Percentiles rank a stretch among this genome's conserved stretches.
Conservation (phyloP, 768 basidiomycete genomes). For the Mycena capillaripes region DNA sequence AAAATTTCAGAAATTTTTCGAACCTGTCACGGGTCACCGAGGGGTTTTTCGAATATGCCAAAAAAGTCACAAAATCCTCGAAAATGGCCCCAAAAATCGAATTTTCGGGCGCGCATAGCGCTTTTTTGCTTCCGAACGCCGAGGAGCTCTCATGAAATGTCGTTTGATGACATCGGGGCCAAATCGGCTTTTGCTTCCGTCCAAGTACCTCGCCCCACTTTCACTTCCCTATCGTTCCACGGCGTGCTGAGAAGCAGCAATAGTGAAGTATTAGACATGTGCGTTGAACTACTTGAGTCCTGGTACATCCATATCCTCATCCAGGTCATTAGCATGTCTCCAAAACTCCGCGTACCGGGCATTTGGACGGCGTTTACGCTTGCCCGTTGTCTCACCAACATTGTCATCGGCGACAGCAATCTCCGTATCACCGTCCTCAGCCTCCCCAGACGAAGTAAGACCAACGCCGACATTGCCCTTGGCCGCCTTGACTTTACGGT, state of each 20-base stretch:
- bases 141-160: not conserved
- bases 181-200: not conserved
- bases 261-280: not conserved
- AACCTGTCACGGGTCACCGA: not conserved
- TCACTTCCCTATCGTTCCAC: not conserved
- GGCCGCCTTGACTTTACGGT: no score
- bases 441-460: no score
- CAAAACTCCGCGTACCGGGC: not conserved
- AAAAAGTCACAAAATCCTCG: not conserved
- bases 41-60: not conserved
- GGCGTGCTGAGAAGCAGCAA: not conserved
- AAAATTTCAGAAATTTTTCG: no score
- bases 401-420: no score
- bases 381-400: no score
- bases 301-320: slow-evolving; percentile 6
- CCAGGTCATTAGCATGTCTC: slow-evolving; percentile 4
- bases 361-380: not conserved
- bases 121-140: no score
- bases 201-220: not conserved
- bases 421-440: no score
- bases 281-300: not conserved
- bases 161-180: not conserved
- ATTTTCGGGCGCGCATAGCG: not conserved
- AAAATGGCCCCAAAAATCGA: not conserved
- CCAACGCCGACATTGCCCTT: no score